Evolutionary conservation across 345 rosid species (phyloP).

Genomic region (Durio zibethinus): DNA sequence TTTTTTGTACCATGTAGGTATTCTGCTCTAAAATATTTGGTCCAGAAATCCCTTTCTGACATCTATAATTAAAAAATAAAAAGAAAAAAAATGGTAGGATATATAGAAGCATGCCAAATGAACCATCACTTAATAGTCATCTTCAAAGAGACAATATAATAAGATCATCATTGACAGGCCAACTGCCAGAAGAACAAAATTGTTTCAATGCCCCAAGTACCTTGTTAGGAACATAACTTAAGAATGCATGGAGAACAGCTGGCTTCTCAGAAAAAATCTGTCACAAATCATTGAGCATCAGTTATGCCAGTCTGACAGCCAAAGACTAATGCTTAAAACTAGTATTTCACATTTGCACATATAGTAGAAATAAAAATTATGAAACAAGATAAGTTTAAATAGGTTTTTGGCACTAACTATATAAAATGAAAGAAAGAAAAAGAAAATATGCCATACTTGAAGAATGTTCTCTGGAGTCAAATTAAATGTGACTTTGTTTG

Average conservation of each 20-base stretch:
- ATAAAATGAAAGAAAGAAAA: neutral
- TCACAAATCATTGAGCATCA: slow-evolving; percentile 3
- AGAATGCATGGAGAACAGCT: slow-evolving; percentile 81
- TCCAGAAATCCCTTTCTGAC: slow-evolving; percentile 93
- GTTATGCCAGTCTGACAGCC: neutral
- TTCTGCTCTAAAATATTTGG: slow-evolving; percentile 92
- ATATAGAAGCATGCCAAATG: slow-evolving; percentile 9
- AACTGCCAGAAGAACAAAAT: slow-evolving; percentile 3
- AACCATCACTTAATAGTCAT: slow-evolving; percentile 12
- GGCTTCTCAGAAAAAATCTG: slow-evolving; percentile 99
- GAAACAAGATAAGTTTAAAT: neutral
- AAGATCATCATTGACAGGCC: slow-evolving; percentile 2
- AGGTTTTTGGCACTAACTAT: neutral
- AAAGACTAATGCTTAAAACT: slow-evolving; percentile 1
- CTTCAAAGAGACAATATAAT: neutral
- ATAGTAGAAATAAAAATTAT: slow-evolving; percentile 2
- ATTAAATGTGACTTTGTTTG: slow-evolving; percentile 87
- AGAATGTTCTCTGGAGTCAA: slow-evolving; percentile 81
- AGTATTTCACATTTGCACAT: slow-evolving; percentile 9
- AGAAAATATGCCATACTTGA: slow-evolving; percentile 48
- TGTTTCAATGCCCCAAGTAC: slow-evolving; percentile 37
- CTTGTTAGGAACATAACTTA: slow-evolving; percentile 83
- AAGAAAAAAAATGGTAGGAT: neutral
- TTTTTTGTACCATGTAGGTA: slow-evolving; percentile 76
- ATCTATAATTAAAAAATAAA: slow-evolving; percentile 48